These are phyloP conservation scores for Pyrenopolyporus hunteri DNA, from an alignment of 495 filamentous ascomycete genomes.

Conservation along the genomic window DNA sequence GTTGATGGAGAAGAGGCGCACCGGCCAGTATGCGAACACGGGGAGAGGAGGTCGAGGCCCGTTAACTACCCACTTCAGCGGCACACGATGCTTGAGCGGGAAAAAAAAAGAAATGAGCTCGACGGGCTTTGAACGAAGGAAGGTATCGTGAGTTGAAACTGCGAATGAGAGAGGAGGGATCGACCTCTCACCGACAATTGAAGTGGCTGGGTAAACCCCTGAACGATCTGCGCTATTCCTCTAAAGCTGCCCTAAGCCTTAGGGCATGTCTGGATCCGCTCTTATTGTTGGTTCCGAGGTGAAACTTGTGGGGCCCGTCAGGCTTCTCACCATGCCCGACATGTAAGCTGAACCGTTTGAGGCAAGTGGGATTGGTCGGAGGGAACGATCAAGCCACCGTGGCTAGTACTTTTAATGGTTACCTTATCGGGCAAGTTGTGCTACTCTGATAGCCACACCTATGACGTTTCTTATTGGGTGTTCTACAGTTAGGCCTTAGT, in stretches of 20 bases:
- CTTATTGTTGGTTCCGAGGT: conserved; percentile 29
- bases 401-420: conserved; percentile 24
- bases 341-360: conserved; percentile 8
- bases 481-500: background rate
- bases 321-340: background rate
- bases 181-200: conserved; percentile 44
- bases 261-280: conserved; percentile 25
- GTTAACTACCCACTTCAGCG: conserved; percentile 14
- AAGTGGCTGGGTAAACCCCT: conserved; percentile 40
- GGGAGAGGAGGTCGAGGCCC: background rate
- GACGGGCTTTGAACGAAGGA: conserved; percentile 15
- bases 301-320: conserved; percentile 20
- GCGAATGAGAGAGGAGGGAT: conserved; percentile 35
- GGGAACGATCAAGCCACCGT: conserved; percentile 37
- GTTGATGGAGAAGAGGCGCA: conserved; percentile 20
- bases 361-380: conserved; percentile 3
- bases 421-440: background rate
- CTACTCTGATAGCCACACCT: conserved; percentile 23
- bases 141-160: conserved; percentile 22
- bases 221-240: conserved; percentile 20
- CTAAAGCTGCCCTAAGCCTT: conserved; percentile 21
- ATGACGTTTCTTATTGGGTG: conserved; percentile 32
- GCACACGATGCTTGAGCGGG: background rate
- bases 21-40: conserved; percentile 28
- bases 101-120: background rate